A percentile compares a stretch with the other conserved stretches of the same genome.
Evolutionary conservation across 768 basidiomycete species (phyloP).

Genomic region (Coprinopsis cinerea): DNA sequence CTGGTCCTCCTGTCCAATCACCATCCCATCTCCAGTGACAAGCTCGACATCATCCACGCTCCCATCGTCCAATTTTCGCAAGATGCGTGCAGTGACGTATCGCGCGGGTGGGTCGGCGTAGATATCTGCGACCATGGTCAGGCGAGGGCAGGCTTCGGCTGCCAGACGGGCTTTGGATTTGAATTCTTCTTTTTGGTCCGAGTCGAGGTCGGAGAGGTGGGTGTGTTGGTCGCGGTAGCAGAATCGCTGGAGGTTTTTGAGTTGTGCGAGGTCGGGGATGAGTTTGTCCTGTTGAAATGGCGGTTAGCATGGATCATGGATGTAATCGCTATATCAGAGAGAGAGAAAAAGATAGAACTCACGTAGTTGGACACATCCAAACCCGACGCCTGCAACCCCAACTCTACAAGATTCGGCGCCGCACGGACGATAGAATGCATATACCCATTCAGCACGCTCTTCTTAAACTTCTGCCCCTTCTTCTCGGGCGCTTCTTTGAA

Average conservation of each 20-base stretch:
- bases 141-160: not conserved
- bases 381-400: not conserved
- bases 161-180: not conserved
- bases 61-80: not conserved
- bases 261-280: not conserved
- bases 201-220: not conserved
- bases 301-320: not conserved
- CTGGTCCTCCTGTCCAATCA: conserved; percentile 7
- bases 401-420: conserved; percentile 14
- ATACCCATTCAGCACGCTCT: conserved; percentile 6
- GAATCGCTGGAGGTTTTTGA: not conserved
- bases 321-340: not conserved
- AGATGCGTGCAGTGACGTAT: not conserved
- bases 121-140: not conserved
- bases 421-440: conserved; percentile 12
- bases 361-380: not conserved
- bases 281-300: not conserved
- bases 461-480: not conserved
- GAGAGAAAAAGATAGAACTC: not conserved
- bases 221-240: not conserved
- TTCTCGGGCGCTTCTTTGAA: conserved; percentile 1
- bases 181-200: not conserved
- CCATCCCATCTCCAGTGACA: conserved; percentile 5
- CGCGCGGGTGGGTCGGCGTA: not conserved
- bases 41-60: not conserved